Conservation (phyloP, 179 eudicot species). For the Spinacia oleracea region DNA sequence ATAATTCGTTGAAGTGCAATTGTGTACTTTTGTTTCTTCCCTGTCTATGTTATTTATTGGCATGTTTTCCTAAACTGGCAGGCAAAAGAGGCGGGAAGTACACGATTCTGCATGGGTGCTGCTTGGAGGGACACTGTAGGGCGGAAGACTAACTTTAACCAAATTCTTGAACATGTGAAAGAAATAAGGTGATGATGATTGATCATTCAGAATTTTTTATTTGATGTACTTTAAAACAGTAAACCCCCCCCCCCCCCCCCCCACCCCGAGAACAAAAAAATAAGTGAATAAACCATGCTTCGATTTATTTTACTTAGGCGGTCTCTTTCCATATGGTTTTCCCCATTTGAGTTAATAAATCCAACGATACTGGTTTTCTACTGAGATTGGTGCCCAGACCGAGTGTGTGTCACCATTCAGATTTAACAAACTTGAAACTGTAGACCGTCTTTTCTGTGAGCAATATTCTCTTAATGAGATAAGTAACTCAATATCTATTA, state of each 20-base stretch:
- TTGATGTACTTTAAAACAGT: neutral
- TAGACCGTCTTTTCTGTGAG: neutral
- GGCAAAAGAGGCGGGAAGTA: constrained; percentile 99
- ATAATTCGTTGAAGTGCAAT: neutral
- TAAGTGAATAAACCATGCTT: neutral
- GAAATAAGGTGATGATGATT: constrained; percentile 70
- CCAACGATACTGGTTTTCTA: too few relatives aligned
- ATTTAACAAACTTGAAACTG: neutral
- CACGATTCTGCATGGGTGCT: constrained; percentile 99
- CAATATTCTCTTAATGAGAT: neutral
- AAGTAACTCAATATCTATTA: neutral
- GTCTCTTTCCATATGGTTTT: too few relatives aligned
- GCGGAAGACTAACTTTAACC: constrained; percentile 94
- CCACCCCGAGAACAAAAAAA: neutral
- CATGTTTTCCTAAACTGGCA: constrained; percentile 31
- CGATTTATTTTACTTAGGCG: too few relatives aligned
- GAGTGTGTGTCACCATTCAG: neutral
- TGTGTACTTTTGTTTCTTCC: neutral
- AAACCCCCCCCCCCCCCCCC: neutral
- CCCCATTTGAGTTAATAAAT: too few relatives aligned
- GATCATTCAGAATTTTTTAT: neutral
- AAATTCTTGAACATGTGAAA: constrained; percentile 93
- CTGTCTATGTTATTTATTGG: constrained; percentile 1
- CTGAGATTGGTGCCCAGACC: neutral
- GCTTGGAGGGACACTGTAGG: constrained; percentile 99